phyloP scores from a whole-genome alignment of 169 alveolate species.

The Plasmodium knowlesi region DNA sequence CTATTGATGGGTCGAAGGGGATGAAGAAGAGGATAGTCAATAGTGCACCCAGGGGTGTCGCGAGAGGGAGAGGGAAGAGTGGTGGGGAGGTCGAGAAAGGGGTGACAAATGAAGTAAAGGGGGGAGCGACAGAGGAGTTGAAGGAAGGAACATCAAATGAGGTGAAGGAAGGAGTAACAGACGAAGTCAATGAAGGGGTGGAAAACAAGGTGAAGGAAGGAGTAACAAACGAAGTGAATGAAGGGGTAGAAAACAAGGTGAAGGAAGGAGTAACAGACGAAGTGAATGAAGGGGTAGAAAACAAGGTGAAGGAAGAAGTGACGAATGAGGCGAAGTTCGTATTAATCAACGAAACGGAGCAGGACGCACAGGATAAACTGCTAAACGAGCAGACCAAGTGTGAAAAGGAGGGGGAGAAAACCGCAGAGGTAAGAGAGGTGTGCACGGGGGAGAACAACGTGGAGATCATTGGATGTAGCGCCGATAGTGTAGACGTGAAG shows the following conservation, averaged over 20 bases:
- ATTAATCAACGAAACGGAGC: neutral
- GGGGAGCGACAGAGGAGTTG: neutral
- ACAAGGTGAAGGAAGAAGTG: neutral
- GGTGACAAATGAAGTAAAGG: neutral
- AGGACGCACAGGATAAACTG: neutral
- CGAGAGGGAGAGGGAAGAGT: neutral
- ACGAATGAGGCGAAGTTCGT: neutral
- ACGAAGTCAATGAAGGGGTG: neutral
- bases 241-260: no score
- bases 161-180: no score
- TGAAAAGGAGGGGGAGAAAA: neutral
- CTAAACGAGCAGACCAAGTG: neutral
- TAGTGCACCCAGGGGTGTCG: neutral
- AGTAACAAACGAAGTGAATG: neutral
- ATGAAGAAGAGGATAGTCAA: neutral
- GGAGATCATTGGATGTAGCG: neutral
- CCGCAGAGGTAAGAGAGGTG: neutral
- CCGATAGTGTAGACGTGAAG: neutral
- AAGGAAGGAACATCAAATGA: no score
- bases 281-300: neutral
- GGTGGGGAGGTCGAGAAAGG: neutral
- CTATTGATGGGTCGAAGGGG: neutral
- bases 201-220: neutral
- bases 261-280: neutral
- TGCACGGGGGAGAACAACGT: neutral